phyloP scores from a whole-genome alignment of 129 eudicot genomes.

The Chrysanthemum lavandulifolium region DNA sequence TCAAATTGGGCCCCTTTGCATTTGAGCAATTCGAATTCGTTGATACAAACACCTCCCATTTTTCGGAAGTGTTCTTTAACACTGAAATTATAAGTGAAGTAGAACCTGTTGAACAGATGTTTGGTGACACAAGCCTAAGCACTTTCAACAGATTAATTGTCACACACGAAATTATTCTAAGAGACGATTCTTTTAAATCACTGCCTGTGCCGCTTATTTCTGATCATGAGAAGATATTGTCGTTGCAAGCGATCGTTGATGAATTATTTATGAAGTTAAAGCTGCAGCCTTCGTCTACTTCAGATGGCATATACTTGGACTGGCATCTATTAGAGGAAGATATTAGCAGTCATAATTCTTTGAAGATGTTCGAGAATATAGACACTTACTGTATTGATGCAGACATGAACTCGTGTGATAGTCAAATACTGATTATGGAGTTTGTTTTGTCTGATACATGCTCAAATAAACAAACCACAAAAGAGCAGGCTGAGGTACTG shows the following conservation, averaged over 20 bases:
- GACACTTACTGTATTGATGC: slow-evolving; percentile 34
- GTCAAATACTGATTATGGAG: slow-evolving; percentile 41
- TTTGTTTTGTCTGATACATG: slow-evolving; percentile 53
- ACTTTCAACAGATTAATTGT: slow-evolving; percentile 66
- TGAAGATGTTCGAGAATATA: slow-evolving; percentile 49
- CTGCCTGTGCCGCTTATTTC: slow-evolving; percentile 75
- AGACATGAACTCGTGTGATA: slow-evolving; percentile 37
- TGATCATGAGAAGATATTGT: slow-evolving; percentile 43
- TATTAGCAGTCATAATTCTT: slow-evolving; percentile 32
- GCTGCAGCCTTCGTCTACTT: slow-evolving; percentile 62
- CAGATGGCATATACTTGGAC: slow-evolving; percentile 91
- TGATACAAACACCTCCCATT: slow-evolving; percentile 41
- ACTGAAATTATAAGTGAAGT: slow-evolving; percentile 30
- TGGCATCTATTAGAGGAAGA: slow-evolving; percentile 81
- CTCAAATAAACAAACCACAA: slow-evolving; percentile 18
- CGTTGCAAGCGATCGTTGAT: slow-evolving; percentile 39
- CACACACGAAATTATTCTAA: slow-evolving; percentile 61
- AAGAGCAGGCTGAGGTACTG: slow-evolving; percentile 50
- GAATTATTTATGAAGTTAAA: slow-evolving; percentile 50
- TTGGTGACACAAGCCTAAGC: slow-evolving; percentile 43
- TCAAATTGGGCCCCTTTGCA: slow-evolving; percentile 22
- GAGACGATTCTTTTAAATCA: slow-evolving; percentile 73
- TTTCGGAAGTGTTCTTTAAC: slow-evolving; percentile 34
- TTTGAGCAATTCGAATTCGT: slow-evolving; percentile 64
- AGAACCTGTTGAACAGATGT: slow-evolving; percentile 55